Percentiles rank a stretch among this genome's conserved stretches.
Conservation (phyloP, 169 alveolate genomes). For the Plasmodium gallinaceum region DNA sequence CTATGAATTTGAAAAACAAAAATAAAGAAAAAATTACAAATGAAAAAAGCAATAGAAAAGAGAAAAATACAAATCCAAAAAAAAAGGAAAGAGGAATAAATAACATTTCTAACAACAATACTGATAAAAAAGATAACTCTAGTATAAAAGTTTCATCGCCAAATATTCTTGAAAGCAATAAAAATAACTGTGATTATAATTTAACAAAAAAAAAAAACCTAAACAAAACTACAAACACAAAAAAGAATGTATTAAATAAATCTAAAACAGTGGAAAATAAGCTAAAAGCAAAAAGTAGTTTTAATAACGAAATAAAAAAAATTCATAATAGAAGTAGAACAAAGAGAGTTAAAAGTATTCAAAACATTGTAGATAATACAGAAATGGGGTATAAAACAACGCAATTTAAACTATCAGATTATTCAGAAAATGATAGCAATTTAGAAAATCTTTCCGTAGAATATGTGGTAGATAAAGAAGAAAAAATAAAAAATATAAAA, state of each 20-base stretch:
- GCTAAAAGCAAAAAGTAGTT: not conserved
- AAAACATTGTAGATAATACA: not conserved
- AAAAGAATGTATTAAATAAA: conserved; percentile 5
- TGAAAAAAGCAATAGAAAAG: not conserved
- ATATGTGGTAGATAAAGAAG: not conserved
- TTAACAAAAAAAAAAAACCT: conserved; percentile 23
- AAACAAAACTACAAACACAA: conserved; percentile 20
- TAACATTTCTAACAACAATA: not conserved
- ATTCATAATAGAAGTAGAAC: not conserved
- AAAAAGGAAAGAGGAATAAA: conserved; percentile 14
- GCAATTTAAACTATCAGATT: not conserved
- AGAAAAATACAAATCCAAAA: not conserved
- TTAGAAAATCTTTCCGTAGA: not conserved
- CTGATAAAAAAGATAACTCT: conserved; percentile 5
- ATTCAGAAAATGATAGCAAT: not conserved
- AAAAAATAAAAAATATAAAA: conserved; percentile 19
- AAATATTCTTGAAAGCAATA: conserved; percentile 12
- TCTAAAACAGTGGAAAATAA: not conserved
- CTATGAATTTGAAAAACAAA: not conserved
- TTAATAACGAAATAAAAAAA: not conserved
- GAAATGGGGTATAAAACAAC: not conserved
- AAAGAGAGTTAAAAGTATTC: not conserved
- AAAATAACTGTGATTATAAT: conserved; percentile 10
- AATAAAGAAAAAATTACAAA: not conserved
- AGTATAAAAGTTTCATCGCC: conserved; percentile 8